Conservation (phyloP, 2,329 filamentous ascomycete species). For the Colletotrichum cereale region DNA sequence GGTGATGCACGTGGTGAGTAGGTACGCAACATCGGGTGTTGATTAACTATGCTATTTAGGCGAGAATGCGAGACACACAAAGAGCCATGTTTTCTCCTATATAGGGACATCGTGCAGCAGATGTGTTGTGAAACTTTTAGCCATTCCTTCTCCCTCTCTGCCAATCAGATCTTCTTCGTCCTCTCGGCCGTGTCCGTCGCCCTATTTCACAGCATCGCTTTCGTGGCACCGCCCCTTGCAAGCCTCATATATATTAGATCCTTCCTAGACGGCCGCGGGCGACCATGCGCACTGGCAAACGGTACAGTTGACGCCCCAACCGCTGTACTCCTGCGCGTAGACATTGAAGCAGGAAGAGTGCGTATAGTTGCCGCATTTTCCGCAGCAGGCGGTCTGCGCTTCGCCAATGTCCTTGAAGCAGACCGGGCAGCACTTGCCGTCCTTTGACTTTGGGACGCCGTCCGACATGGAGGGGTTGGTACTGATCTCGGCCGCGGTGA, state of each 20-base stretch:
- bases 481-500: constrained; percentile 16
- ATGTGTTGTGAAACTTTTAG: neutral
- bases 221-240: neutral
- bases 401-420: constrained; percentile 30
- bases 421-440: constrained; percentile 25
- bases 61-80: neutral
- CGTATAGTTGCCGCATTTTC: constrained; percentile 29
- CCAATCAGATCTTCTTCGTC: neutral
- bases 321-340: neutral
- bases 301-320: constrained; percentile 24
- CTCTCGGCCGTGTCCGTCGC: neutral
- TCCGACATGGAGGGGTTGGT: constrained; percentile 28
- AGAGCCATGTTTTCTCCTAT: neutral
- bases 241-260: neutral
- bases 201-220: neutral
- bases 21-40: too few species aligned
- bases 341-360: constrained; percentile 30
- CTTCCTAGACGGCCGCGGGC: neutral
- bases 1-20: neutral
- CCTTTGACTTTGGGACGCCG: constrained; percentile 27
- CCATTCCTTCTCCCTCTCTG: neutral
- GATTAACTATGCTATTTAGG: neutral
- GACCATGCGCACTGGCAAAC: constrained; percentile 27
- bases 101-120: neutral
- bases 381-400: constrained; percentile 12